Evolutionary conservation across 371 early-diverging fungal genomes (phyloP).

Genomic region (Mortierella sp.): DNA sequence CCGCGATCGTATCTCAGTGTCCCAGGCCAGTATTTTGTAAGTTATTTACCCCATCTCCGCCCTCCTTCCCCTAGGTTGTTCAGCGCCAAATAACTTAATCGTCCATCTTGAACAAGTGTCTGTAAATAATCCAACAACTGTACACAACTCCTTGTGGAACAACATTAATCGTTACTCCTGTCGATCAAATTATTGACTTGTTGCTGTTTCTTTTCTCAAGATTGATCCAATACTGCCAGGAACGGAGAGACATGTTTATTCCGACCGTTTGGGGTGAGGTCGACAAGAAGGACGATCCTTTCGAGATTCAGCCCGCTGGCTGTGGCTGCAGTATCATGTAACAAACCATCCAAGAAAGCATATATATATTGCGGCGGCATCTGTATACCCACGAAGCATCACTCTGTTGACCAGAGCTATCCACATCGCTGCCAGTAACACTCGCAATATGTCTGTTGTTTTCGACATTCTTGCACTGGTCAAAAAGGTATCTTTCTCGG

Average conservation of each 20-base stretch:
- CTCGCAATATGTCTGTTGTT: background rate
- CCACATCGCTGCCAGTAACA: background rate
- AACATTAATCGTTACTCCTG: background rate
- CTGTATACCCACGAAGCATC: slow-evolving; percentile 11
- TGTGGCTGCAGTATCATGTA: slow-evolving; percentile 53
- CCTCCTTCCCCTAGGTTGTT: background rate
- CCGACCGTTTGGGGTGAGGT: slow-evolving; percentile 89
- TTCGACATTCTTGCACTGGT: background rate
- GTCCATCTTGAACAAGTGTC: background rate
- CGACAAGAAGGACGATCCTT: slow-evolving; percentile 84
- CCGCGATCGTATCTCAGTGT: slow-evolving; percentile 51
- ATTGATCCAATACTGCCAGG: slow-evolving; percentile 66
- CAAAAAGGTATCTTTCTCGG: too few species aligned
- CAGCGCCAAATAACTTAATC: background rate
- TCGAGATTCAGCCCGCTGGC: slow-evolving; percentile 58
- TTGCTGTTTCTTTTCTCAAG: slow-evolving; percentile 29
- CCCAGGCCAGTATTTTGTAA: slow-evolving; percentile 50
- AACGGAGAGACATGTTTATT: slow-evolving; percentile 75
- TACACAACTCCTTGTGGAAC: background rate
- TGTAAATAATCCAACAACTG: background rate
- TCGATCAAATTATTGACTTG: background rate
- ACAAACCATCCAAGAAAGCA: background rate
- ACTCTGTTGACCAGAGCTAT: slow-evolving; percentile 13
- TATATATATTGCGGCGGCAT: background rate
- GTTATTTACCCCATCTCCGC: slow-evolving; percentile 5